phyloP scores from a whole-genome alignment of 257 asterid genomes.

The Vinca minor region DNA sequence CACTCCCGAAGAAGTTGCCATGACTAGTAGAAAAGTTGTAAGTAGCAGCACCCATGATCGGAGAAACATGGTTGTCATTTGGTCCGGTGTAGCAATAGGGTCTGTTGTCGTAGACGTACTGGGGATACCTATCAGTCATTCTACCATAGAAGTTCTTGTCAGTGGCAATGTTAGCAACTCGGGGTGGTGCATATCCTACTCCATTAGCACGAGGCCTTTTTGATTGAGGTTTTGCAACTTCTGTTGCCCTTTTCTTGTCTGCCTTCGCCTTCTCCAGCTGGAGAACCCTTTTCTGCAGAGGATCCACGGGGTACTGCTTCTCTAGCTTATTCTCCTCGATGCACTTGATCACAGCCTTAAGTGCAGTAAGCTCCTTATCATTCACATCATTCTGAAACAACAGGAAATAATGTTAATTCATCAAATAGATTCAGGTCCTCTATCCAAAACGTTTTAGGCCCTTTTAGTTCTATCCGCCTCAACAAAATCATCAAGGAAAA shows the following conservation, averaged over 20 bases:
- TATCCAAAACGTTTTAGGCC: neutral
- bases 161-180: constrained; percentile 35
- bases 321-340: constrained; percentile 87
- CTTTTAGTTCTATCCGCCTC: neutral
- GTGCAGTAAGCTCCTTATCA: constrained; percentile 84
- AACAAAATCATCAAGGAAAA: neutral
- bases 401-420: constrained; percentile 1
- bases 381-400: constrained; percentile 59
- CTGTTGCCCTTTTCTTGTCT: constrained; percentile 87
- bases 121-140: constrained; percentile 72
- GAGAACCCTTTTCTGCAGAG: constrained; percentile 75
- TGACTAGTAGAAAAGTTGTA: constrained; percentile 58
- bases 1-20: constrained; percentile 82
- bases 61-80: constrained; percentile 46
- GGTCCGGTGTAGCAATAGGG: constrained; percentile 64
- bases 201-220: constrained; percentile 87
- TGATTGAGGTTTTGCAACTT: constrained; percentile 89
- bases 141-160: constrained; percentile 67
- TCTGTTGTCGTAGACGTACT: constrained; percentile 63
- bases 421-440: neutral
- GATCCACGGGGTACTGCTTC: constrained; percentile 57
- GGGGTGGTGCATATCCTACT: constrained; percentile 57
- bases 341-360: constrained; percentile 85
- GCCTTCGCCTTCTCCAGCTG: constrained; percentile 92
- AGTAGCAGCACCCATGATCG: constrained; percentile 50